phyloP scores from a whole-genome alignment of 2,329 filamentous ascomycete genomes.

The Paecilomyces fulvus region DNA sequence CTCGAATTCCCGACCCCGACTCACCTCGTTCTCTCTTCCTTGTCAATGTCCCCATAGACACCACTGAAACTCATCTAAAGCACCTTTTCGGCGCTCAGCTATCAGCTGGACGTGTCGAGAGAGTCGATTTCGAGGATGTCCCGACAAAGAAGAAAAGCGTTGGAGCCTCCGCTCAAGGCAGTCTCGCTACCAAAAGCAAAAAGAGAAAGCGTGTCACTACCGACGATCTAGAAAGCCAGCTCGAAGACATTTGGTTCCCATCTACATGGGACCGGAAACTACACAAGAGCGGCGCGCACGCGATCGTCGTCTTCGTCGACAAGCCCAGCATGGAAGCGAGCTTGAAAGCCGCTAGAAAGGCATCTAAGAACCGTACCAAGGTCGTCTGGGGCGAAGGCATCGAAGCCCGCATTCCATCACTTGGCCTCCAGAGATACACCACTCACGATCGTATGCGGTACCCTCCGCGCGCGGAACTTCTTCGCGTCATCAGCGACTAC shows the following conservation, averaged over 20 bases:
- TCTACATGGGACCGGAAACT: slow-evolving; percentile 64
- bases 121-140: slow-evolving; percentile 60
- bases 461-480: slow-evolving; percentile 58
- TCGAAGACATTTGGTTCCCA: slow-evolving; percentile 57
- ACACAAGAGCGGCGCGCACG: slow-evolving; percentile 66
- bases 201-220: slow-evolving; percentile 48
- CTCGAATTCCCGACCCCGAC: slow-evolving; percentile 64
- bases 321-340: slow-evolving; percentile 66
- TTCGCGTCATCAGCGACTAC: slow-evolving; percentile 71
- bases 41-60: slow-evolving; percentile 81
- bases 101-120: slow-evolving; percentile 69
- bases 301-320: slow-evolving; percentile 77
- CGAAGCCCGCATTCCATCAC: slow-evolving; percentile 45
- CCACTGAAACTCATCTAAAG: slow-evolving; percentile 68
- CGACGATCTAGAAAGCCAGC: slow-evolving; percentile 45
- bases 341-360: slow-evolving; percentile 64
- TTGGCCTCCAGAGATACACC: slow-evolving; percentile 48
- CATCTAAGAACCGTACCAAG: slow-evolving; percentile 47
- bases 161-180: slow-evolving; percentile 13
- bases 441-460: slow-evolving; percentile 65
- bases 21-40: slow-evolving; percentile 77
- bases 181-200: slow-evolving; percentile 27
- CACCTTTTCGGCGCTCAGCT: slow-evolving; percentile 66
- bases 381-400: slow-evolving; percentile 63
- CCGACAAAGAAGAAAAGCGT: slow-evolving; percentile 30